Evolutionary conservation across 345 rosid genomes (phyloP).

Genomic region (Populus tremula): DNA sequence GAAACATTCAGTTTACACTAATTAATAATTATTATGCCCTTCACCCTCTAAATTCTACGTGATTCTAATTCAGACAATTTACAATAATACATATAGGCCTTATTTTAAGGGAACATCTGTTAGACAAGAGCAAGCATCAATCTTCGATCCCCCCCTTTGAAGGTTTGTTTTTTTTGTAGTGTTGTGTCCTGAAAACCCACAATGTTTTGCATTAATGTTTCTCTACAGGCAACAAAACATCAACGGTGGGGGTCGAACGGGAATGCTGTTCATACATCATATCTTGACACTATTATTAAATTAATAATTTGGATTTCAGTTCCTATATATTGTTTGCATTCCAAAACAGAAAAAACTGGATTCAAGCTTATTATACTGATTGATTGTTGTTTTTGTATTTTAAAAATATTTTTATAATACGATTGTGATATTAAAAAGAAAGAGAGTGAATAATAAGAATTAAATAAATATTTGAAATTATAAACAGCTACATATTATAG

Average conservation of each 20-base stretch:
- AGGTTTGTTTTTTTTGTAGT: neutral
- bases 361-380: neutral
- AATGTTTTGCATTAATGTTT: slow-evolving; percentile 28
- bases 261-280: slow-evolving; percentile 9
- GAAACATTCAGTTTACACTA: neutral
- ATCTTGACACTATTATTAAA: neutral
- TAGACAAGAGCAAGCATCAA: slow-evolving; percentile 27
- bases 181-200: slow-evolving; percentile 32
- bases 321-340: neutral
- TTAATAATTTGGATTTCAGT: neutral
- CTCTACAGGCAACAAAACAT: slow-evolving; percentile 26
- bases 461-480: too few species aligned
- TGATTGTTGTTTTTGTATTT: too few species aligned
- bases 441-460: too few species aligned
- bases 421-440: too few species aligned
- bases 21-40: slow-evolving; percentile 11
- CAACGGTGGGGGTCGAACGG: slow-evolving; percentile 15
- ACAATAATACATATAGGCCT: slow-evolving; percentile 14
- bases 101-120: slow-evolving; percentile 27
- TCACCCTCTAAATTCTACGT: slow-evolving; percentile 7
- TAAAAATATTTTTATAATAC: too few species aligned
- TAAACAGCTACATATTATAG: too few species aligned
- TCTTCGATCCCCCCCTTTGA: slow-evolving; percentile 15
- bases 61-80: slow-evolving; percentile 27
- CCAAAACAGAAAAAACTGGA: neutral